Percentiles rank a stretch among this genome's conserved stretches.
Conservation (phyloP, 208 protist species). For the Phytomonas sp. region DNA sequence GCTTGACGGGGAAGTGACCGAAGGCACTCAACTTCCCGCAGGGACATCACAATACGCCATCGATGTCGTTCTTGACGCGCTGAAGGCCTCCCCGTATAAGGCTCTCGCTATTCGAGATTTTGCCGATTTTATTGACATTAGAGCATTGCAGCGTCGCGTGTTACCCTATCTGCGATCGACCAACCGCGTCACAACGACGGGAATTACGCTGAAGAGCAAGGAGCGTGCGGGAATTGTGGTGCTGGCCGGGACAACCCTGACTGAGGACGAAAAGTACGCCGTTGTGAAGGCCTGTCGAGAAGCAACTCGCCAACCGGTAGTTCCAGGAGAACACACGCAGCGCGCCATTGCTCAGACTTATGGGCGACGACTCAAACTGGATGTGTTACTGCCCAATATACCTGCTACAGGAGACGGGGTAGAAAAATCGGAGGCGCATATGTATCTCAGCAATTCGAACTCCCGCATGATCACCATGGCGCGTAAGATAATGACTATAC, state of each 20-base stretch:
- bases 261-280: conserved; percentile 20
- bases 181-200: conserved; percentile 39
- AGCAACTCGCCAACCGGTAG: neutral
- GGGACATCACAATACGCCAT: conserved; percentile 51
- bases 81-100: conserved; percentile 40
- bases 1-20: neutral
- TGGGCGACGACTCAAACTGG: neutral
- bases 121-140: conserved; percentile 26
- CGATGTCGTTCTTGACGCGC: conserved; percentile 39
- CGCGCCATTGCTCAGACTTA: neutral
- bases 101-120: conserved; percentile 39
- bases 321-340: neutral
- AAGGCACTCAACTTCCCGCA: conserved; percentile 21
- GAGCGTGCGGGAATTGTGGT: conserved; percentile 58
- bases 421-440: conserved; percentile 14
- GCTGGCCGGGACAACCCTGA: conserved; percentile 18
- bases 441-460: conserved; percentile 15
- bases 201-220: conserved; percentile 19
- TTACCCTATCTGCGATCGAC: conserved; percentile 47
- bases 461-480: conserved; percentile 15
- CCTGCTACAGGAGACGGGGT: conserved; percentile 26
- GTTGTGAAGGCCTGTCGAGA: conserved; percentile 15
- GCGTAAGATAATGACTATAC: conserved; percentile 39
- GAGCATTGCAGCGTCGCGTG: conserved; percentile 34
- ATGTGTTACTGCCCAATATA: conserved; percentile 29